Evolutionary conservation across 164 flowering plant species (phyloP).

Genomic region (Akebia trifoliata): DNA sequence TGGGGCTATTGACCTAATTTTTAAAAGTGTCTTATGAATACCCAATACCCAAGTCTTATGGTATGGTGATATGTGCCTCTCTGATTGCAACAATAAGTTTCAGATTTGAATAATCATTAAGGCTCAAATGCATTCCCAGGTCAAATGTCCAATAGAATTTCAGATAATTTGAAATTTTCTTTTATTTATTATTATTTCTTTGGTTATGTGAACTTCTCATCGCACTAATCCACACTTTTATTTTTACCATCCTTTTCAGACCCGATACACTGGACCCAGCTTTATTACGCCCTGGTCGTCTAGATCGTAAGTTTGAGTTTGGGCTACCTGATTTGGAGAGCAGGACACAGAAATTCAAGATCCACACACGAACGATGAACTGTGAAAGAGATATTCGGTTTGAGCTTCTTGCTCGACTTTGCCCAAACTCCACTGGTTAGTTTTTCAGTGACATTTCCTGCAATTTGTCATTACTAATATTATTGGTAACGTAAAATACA

Average conservation of each 20-base stretch:
- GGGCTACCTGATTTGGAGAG: slow-evolving; percentile 96
- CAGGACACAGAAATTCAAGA: slow-evolving; percentile 91
- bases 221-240: neutral
- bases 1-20: neutral
- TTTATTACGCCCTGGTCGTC: slow-evolving; percentile 84
- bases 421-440: slow-evolving; percentile 97
- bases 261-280: slow-evolving; percentile 98
- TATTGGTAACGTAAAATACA: no score
- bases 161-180: neutral
- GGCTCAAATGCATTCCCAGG: no score
- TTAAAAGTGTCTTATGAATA: no score
- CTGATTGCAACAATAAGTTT: no score
- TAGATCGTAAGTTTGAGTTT: slow-evolving; percentile 95
- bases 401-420: slow-evolving; percentile 91
- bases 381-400: slow-evolving; percentile 94
- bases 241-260: slow-evolving; percentile 37
- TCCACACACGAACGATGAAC: slow-evolving; percentile 95
- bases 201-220: neutral
- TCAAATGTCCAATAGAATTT: no score
- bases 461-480: no score
- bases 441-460: no score
- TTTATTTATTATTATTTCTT: neutral
- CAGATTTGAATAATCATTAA: no score
- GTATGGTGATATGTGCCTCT: no score
- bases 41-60: no score